A percentile compares a stretch with the other conserved stretches of the same genome.
Conservation (phyloP, 2,329 filamentous ascomycete genomes). For the Diaporthe longicolla region DNA sequence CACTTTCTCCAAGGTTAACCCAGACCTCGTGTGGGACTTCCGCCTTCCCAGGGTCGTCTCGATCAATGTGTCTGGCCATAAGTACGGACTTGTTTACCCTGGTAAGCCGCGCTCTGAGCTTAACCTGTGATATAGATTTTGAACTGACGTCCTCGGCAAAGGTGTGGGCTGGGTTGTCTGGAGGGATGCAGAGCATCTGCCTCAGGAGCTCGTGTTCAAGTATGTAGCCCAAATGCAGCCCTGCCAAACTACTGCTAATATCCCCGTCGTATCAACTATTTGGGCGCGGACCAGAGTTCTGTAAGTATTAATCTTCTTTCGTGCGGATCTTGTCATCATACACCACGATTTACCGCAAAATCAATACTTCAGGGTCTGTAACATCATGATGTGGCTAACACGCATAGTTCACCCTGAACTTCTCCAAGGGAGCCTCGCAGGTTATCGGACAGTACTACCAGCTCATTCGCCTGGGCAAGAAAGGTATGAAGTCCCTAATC, state of each 20-base stretch:
- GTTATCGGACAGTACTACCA: constrained; percentile 73
- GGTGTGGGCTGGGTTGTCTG: constrained; percentile 94
- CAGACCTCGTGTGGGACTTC: constrained; percentile 89
- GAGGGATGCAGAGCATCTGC: constrained; percentile 83
- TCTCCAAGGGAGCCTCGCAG: constrained; percentile 94
- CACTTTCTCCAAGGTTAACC: constrained; percentile 63
- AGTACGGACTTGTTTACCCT: constrained; percentile 73
- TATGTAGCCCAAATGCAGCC: constrained; percentile 64
- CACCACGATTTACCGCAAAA: too few species aligned
- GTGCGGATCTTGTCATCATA: too few species aligned
- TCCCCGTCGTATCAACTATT: constrained; percentile 82
- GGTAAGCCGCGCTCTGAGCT: constrained; percentile 58
- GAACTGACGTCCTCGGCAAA: background rate
- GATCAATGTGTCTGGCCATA: constrained; percentile 89
- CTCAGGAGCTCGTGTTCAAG: constrained; percentile 87
- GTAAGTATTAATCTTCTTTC: too few species aligned
- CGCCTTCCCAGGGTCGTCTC: constrained; percentile 88
- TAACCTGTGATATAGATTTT: background rate
- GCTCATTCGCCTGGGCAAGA: constrained; percentile 93
- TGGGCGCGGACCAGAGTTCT: constrained; percentile 93
- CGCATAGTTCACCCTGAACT: constrained; percentile 86
- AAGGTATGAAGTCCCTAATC: constrained; percentile 61
- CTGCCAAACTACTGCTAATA: too few species aligned
- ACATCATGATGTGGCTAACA: too few species aligned
- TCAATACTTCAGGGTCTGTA: too few species aligned